Conservation (phyloP, 2,329 filamentous ascomycete genomes). For the Exophiala sideris region DNA sequence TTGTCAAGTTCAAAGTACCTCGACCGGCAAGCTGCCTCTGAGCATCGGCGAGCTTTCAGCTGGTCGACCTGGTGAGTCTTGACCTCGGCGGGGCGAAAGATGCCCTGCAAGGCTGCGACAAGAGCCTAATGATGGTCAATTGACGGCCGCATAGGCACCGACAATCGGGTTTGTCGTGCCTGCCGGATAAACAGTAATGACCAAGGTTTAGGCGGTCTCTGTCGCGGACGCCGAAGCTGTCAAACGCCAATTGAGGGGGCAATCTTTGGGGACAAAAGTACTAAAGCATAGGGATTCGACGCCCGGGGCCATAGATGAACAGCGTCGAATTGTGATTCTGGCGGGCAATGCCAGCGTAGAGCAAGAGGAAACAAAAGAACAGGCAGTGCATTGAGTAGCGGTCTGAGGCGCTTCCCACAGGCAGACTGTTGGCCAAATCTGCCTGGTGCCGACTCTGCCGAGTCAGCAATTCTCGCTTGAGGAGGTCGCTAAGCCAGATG, state of each 20-base stretch:
- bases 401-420: no score
- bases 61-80: slow-evolving; percentile 2
- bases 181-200: slow-evolving; percentile 7
- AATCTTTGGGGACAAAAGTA: background rate
- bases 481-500: slow-evolving; percentile 3
- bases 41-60: slow-evolving; percentile 11
- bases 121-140: slow-evolving; percentile 2
- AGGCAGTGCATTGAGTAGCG: background rate
- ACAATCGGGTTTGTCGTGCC: background rate
- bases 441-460: background rate
- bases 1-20: slow-evolving; percentile 9
- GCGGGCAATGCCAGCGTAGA: background rate
- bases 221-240: slow-evolving; percentile 11
- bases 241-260: background rate
- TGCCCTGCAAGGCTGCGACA: slow-evolving; percentile 3
- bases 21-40: slow-evolving; percentile 11
- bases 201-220: slow-evolving; percentile 12
- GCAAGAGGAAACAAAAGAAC: slow-evolving; percentile 4
- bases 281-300: background rate
- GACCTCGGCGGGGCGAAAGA: slow-evolving; percentile 7
- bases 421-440: no score
- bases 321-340: background rate
- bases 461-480: background rate
- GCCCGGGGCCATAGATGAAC: background rate
- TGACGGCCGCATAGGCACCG: slow-evolving; percentile 7